Evolutionary conservation across 1,284 basidiomycete species (phyloP).

Genomic region (Leccinum huronense): DNA sequence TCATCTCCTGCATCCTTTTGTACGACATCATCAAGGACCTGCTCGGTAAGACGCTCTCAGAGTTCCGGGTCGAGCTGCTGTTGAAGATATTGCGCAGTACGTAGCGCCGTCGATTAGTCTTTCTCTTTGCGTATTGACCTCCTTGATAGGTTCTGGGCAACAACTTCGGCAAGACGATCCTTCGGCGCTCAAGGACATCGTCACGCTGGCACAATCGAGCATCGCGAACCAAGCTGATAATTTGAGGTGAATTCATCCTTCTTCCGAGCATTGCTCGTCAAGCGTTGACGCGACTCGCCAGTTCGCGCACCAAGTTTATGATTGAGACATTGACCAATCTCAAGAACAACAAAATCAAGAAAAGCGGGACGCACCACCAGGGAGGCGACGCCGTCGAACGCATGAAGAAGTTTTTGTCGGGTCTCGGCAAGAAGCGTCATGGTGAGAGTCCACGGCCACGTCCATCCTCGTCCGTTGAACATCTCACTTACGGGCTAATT

Average conservation of each 20-base stretch:
- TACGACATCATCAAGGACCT: constrained; percentile 89
- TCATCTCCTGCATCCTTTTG: constrained; percentile 83
- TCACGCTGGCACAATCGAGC: constrained; percentile 79
- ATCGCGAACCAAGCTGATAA: constrained; percentile 54
- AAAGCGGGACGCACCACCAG: constrained; percentile 55
- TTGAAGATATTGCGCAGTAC: constrained; percentile 84
- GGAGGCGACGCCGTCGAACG: constrained; percentile 73
- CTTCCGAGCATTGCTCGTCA: not conserved
- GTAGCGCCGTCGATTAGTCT: not conserved
- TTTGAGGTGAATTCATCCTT: constrained; percentile 49
- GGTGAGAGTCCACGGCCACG: constrained; percentile 41
- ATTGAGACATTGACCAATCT: constrained; percentile 86
- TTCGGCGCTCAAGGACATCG: constrained; percentile 80
- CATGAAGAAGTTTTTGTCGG: constrained; percentile 82
- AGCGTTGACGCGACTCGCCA: constrained; percentile 33
- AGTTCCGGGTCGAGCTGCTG: constrained; percentile 84
- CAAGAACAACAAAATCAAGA: constrained; percentile 87
- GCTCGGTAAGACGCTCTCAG: constrained; percentile 64
- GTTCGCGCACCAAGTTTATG: constrained; percentile 89
- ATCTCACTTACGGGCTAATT: not conserved
- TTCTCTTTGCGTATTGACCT: constrained; percentile 8
- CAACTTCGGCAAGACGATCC: constrained; percentile 89
- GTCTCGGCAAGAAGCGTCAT: constrained; percentile 74
- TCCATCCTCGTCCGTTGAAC: not conserved
- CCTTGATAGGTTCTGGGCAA: constrained; percentile 68